Conservation (phyloP, 1,139 yeast species). For the Sugiyamaella japonica region DNA sequence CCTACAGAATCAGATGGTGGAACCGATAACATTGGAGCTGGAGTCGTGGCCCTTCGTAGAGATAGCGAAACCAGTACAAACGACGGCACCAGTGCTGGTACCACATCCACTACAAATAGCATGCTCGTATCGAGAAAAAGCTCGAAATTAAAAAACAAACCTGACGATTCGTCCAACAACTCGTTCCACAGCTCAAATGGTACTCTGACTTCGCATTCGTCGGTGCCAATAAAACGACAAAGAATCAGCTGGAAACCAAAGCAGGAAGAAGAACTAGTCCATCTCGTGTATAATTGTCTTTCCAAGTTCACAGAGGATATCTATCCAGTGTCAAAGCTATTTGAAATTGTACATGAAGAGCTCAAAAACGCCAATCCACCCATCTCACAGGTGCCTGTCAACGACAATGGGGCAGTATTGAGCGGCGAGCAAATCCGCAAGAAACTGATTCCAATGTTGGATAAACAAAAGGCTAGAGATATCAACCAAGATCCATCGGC, state of each 20-base stretch:
- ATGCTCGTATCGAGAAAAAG: not conserved
- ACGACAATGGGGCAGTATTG: conserved; percentile 7
- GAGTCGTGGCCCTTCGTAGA: not conserved
- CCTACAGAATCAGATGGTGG: not conserved
- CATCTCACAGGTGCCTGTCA: not conserved
- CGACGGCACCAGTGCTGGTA: not conserved
- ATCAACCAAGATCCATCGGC: not conserved
- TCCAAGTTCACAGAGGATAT: not conserved
- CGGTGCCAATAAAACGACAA: conserved; percentile 4
- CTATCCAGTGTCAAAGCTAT: conserved; percentile 9
- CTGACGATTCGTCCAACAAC: not conserved
- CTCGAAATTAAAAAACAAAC: not conserved
- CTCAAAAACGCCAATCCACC: conserved; percentile 2
- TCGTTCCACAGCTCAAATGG: not conserved
- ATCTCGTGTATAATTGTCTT: not conserved
- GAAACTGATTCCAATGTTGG: conserved; percentile 3
- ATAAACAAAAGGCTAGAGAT: conserved; percentile 3
- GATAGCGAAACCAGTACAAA: not conserved
- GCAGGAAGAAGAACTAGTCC: conserved; percentile 5
- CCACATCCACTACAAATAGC: not conserved
- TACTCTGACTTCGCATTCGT: not conserved
- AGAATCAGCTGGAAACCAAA: conserved; percentile 7
- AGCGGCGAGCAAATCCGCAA: conserved; percentile 8
- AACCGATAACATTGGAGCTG: not conserved
- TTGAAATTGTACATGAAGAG: conserved; percentile 4